Base-by-base conservation (phyloP, 345 rosid genomes). In the Brassica rapa region DNA sequence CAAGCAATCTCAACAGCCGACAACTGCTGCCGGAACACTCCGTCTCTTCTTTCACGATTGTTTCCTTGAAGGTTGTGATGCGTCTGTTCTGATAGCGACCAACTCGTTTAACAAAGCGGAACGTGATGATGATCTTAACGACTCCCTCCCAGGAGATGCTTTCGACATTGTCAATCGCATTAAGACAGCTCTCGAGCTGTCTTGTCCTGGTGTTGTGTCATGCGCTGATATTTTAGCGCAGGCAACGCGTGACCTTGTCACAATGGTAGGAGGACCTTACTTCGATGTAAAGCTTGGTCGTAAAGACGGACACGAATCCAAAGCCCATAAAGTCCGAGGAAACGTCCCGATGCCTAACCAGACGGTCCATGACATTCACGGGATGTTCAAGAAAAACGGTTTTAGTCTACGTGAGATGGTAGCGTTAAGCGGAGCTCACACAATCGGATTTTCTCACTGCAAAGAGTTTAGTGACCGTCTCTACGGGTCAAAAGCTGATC, bases 381-480 rank as follows among this genome's bases (percentile, higher is more conserved):
- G 66, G 6, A 14, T 81, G 0, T 89, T 87, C 73, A 72, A 68
- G 14, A 14, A 39, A 4, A 86, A 78, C 46, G 91, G 93, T 0
- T 84, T 89, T 53, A 66, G 43, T 2, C 9, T 62, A 3, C 82
- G 77, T 10, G 91, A 89, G 61, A 77, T 84, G 85, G 93, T 87
- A 6, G 91, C 91, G 0, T 62, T 89, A 33, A 76, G 77, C 15
- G 93, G 93, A 1, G 91, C 81, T 0, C 92, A 88, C 77, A 88
- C 92, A 3, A 88, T 88, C 10, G 92, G 92, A 33, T 88, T 88
- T 74, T 77, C 92, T 6, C 88, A 88, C 39, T 88, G 92, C 72
- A 80, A 62, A 29, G 87, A 87, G 65, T 88, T 88, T 63, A 27
- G 61, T 0, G 73, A 83, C 72, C 53, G 86, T 61, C 68, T 88